Conservation (phyloP, 2,329 filamentous ascomycete genomes). For the Endocalyx cinctus region DNA sequence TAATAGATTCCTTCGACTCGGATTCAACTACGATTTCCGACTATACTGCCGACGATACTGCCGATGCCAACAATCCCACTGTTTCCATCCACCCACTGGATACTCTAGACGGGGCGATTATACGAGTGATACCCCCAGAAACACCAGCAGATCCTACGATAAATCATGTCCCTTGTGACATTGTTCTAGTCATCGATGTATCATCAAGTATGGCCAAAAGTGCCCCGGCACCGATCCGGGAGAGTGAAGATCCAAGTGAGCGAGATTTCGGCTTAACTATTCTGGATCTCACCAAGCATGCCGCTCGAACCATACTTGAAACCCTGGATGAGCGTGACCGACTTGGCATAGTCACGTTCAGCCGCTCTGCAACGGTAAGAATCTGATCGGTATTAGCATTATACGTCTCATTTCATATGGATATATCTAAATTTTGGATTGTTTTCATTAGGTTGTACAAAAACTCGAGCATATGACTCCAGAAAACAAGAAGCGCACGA, state of each 20-base stretch:
- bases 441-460: slow-evolving; percentile 34
- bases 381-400: too few species aligned
- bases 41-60: too few species aligned
- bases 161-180: slow-evolving; percentile 49
- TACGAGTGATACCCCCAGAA: slow-evolving; percentile 42
- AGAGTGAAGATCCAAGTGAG: slow-evolving; percentile 36
- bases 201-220: slow-evolving; percentile 50
- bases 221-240: slow-evolving; percentile 40
- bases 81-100: slow-evolving; percentile 35
- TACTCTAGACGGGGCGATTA: slow-evolving; percentile 35
- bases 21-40: too few species aligned
- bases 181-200: slow-evolving; percentile 58
- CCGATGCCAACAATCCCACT: slow-evolving; percentile 5
- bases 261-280: slow-evolving; percentile 51
- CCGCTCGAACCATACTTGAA: slow-evolving; percentile 53
- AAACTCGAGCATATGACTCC: slow-evolving; percentile 42
- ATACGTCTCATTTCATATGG: too few species aligned
- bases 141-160: slow-evolving; percentile 21
- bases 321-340: slow-evolving; percentile 51
- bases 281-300: slow-evolving; percentile 57
- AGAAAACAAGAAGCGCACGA: slow-evolving; percentile 37
- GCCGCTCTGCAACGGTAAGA: slow-evolving; percentile 30
- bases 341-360: slow-evolving; percentile 55
- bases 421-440: slow-evolving; percentile 2
- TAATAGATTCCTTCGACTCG: too few species aligned